These are phyloP conservation scores for Coniochaeta pulveracea DNA, from an alignment of 2,329 filamentous ascomycete species.

Conservation along the genomic window DNA sequence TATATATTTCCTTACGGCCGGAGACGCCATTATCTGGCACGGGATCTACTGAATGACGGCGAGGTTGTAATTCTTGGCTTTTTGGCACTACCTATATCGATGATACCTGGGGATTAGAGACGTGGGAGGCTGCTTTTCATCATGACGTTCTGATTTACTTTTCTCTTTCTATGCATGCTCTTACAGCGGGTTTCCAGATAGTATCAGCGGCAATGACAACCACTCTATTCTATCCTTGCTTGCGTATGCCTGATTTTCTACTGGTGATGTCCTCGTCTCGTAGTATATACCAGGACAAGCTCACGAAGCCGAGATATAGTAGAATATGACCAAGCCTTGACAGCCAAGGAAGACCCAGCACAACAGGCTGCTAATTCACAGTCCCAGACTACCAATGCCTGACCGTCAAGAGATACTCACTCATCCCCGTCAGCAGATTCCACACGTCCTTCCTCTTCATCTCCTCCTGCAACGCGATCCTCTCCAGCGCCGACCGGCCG, in stretches of 20 bases:
- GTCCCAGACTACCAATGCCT: conserved; percentile 50
- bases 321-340: no score
- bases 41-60: no score
- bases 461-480: conserved; percentile 74
- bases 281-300: no score
- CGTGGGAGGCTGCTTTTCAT: conserved; percentile 9
- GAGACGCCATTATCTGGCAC: no score
- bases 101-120: conserved; percentile 4
- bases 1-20: no score
- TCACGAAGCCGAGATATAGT: no score
- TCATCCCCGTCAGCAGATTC: conserved; percentile 51
- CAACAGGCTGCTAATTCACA: no score
- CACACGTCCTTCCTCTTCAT: conserved; percentile 78
- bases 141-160: conserved; percentile 16
- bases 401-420: conserved; percentile 55
- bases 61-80: conserved; percentile 1
- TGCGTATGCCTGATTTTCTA: background rate
- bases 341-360: no score
- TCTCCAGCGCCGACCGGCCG: conserved; percentile 72
- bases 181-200: conserved; percentile 4
- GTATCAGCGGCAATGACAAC: no score
- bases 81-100: conserved; percentile 4
- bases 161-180: conserved; percentile 17
- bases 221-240: background rate
- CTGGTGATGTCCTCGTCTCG: background rate